Percentiles rank a stretch among this genome's conserved stretches.
phyloP scores from a whole-genome alignment of 805 yeast species.

The Suhomyces sp. region DNA sequence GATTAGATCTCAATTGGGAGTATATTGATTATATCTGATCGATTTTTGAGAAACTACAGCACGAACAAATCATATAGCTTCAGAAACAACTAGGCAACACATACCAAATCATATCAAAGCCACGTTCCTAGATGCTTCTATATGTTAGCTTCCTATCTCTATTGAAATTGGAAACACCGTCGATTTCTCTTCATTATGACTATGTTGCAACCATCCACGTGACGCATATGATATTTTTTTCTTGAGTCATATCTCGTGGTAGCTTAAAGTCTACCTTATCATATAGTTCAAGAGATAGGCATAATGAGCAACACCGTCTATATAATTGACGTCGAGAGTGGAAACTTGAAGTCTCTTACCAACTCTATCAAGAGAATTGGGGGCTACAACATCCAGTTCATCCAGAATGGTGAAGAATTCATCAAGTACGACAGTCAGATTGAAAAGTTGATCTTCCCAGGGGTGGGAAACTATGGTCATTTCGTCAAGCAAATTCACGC shows the following conservation, averaged over 20 bases:
- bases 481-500: conserved; percentile 68
- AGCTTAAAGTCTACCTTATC: neutral
- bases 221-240: neutral
- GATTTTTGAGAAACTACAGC: too few species aligned
- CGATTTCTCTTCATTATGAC: neutral
- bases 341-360: conserved; percentile 82
- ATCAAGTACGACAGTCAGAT: conserved; percentile 41
- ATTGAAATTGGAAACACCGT: neutral
- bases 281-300: neutral
- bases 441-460: conserved; percentile 74
- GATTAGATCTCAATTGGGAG: too few species aligned
- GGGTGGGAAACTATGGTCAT: conserved; percentile 97
- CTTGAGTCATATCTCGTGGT: neutral
- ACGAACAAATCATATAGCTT: too few species aligned
- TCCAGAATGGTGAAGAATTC: conserved; percentile 59
- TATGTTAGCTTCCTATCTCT: neutral
- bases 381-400: conserved; percentile 54
- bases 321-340: conserved; percentile 90
- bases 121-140: too few species aligned
- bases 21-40: too few species aligned
- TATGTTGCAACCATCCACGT: neutral
- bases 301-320: conserved; percentile 40
- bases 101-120: too few species aligned
- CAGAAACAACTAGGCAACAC: too few species aligned
- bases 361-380: conserved; percentile 85